Percentiles rank a stretch among this genome's conserved stretches.
Evolutionary conservation across 176 grass and related monocot species (phyloP).

Genomic region (Hordeum vulgare): MorexV3_pseudomolecules_assembly NC_058523.1:359647999-359648498

Average conservation of each 20-base stretch:
- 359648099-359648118: not conserved
- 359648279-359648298: conserved; percentile 15
- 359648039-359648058: not conserved
- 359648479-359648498: conserved; percentile 51
- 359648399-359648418: not conserved
- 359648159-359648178: conserved; percentile 21
- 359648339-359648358: not conserved
- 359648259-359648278: conserved; percentile 20
- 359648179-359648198: not conserved
- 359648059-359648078: not conserved
- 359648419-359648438: not conserved
- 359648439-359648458: conserved; percentile 25
- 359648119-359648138: not conserved
- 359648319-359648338: not conserved
- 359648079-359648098: not conserved
- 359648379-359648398: not conserved
- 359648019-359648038: no score
- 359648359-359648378: conserved; percentile 24
- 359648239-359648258: conserved; percentile 31
- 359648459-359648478: conserved; percentile 48
- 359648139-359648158: conserved; percentile 11
- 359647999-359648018: no score
- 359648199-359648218: not conserved
- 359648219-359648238: not conserved
- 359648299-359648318: not conserved